Evolutionary conservation across 78 protist genomes (phyloP).

Genomic region (Ministeria vibrans): DNA sequence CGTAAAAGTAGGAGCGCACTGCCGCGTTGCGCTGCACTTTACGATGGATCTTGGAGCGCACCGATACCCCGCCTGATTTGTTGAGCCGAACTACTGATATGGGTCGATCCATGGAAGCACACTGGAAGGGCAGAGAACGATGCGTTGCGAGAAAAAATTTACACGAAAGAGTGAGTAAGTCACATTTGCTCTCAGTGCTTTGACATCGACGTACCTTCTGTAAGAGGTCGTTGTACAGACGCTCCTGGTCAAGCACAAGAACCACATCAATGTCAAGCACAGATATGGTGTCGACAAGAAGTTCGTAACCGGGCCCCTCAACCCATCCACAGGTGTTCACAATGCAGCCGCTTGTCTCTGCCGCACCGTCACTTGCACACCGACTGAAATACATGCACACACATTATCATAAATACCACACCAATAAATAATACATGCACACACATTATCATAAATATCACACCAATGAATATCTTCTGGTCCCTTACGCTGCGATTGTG

Average conservation of each 20-base stretch:
- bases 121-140: too few species aligned
- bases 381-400: neutral
- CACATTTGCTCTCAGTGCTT: too few species aligned
- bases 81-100: constrained; percentile 34
- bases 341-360: too few species aligned
- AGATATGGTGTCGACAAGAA: constrained; percentile 20
- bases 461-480: neutral
- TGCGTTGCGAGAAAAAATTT: too few species aligned
- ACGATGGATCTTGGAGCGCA: constrained; percentile 30
- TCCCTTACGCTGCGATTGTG: neutral
- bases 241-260: constrained; percentile 43
- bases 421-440: neutral
- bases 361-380: constrained; percentile 16
- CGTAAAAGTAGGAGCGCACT: constrained; percentile 53
- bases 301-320: constrained; percentile 57
- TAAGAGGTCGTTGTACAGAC: constrained; percentile 36
- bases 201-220: too few species aligned
- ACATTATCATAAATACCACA: neutral
- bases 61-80: constrained; percentile 55
- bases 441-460: neutral
- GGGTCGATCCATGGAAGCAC: too few species aligned
- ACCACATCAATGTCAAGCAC: constrained; percentile 2
- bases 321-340: constrained; percentile 80
- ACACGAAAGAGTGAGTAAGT: too few species aligned
- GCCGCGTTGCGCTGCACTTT: constrained; percentile 28